A percentile compares a stretch with the other conserved stretches of the same genome.
These are phyloP conservation scores for Ophiognomonia clavigignenti-juglandacearum DNA, from an alignment of 2,329 filamentous ascomycete genomes.

Conservation along the genomic window DNA sequence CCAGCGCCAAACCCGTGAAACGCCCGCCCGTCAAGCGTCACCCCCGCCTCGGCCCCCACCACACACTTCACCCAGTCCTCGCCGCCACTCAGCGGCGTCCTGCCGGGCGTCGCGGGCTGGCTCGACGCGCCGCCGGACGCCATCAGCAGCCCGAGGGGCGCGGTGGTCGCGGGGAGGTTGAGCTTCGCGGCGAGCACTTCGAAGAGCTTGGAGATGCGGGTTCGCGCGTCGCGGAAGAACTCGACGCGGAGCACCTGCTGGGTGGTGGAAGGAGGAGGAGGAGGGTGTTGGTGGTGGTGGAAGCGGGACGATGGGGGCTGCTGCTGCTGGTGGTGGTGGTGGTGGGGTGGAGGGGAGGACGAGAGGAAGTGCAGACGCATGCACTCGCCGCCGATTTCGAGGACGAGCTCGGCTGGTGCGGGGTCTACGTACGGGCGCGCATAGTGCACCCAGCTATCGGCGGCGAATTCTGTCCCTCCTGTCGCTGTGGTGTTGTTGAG, in stretches of 20 bases:
- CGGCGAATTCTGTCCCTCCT: too few species aligned
- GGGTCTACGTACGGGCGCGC: slow-evolving; percentile 83
- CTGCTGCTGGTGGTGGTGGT: too few species aligned
- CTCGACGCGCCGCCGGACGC: slow-evolving; percentile 55
- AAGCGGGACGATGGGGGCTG: too few species aligned
- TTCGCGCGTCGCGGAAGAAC: slow-evolving; percentile 68
- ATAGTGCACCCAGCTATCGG: slow-evolving; percentile 64
- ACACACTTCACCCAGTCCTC: slow-evolving; percentile 64
- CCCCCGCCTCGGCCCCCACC: slow-evolving; percentile 54
- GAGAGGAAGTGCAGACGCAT: slow-evolving; percentile 49
- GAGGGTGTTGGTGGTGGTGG: too few species aligned
- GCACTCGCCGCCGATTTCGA: slow-evolving; percentile 71
- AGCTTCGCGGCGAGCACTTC: slow-evolving; percentile 80
- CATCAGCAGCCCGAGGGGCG: slow-evolving; percentile 64
- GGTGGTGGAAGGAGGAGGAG: too few species aligned
- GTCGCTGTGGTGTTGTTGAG: slow-evolving; percentile 30
- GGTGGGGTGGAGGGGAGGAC: too few species aligned
- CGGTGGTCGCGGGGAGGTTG: slow-evolving; percentile 56
- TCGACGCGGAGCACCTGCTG: slow-evolving; percentile 45
- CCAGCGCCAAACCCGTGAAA: too few species aligned
- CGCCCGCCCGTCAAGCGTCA: slow-evolving; percentile 54
- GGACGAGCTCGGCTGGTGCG: slow-evolving; percentile 64
- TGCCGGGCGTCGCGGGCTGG: slow-evolving; percentile 61
- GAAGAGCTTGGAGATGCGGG: slow-evolving; percentile 67
- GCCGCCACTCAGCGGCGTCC: slow-evolving; percentile 64